Conservation (phyloP, 2,329 filamentous ascomycete genomes). For the Monilinia laxa region DNA sequence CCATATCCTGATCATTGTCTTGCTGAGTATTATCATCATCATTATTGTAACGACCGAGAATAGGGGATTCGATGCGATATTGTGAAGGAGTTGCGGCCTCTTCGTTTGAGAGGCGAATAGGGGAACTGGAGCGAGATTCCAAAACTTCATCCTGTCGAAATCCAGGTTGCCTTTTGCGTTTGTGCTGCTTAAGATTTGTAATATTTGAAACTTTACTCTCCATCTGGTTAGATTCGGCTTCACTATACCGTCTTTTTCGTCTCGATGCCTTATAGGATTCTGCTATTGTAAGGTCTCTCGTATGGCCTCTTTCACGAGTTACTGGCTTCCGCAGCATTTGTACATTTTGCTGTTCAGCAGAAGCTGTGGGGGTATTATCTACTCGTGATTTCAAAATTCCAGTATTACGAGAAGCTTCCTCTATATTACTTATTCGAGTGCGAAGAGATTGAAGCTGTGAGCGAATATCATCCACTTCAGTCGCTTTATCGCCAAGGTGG, state of each 20-base stretch:
- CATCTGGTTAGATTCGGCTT: not conserved
- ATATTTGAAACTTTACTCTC: not conserved
- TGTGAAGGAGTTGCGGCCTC: not conserved
- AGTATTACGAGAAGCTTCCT: not conserved
- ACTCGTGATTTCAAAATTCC: not conserved
- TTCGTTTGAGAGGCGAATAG: not conserved
- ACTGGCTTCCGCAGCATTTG: not conserved
- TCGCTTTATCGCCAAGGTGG: constrained; percentile 31
- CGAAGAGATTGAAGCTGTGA: constrained; percentile 15
- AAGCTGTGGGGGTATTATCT: constrained; percentile 3
- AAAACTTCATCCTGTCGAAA: not conserved
- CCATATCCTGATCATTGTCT: not conserved
- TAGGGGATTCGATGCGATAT: constrained; percentile 16
- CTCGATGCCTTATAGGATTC: not conserved
- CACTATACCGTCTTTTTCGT: not conserved
- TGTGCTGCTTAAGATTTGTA: not conserved
- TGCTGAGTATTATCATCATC: not conserved
- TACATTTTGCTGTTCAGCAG: not conserved
- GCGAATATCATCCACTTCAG: constrained; percentile 32
- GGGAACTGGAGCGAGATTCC: not conserved
- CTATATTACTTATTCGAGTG: constrained; percentile 11
- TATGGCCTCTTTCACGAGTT: not conserved
- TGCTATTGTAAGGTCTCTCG: not conserved
- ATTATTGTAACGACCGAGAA: constrained; percentile 19
- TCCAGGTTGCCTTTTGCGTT: not conserved